These are phyloP conservation scores for Linanthus parryae DNA, from an alignment of 148 eudicot species.

Conservation along the genomic window DNA sequence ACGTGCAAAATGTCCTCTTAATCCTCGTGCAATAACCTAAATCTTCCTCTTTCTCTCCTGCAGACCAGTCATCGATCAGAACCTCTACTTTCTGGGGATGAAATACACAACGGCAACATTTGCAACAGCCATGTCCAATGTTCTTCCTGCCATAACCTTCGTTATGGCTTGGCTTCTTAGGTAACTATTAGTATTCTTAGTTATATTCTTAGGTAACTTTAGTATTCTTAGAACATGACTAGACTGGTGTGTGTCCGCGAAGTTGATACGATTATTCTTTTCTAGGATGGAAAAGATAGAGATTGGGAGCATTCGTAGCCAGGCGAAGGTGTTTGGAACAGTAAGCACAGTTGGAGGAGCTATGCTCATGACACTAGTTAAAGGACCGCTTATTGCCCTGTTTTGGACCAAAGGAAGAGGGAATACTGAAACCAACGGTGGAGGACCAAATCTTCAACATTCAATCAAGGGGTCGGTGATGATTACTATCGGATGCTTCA, in stretches of 20 bases:
- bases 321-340: conserved; percentile 78
- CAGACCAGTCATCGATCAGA: conserved; percentile 95
- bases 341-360: conserved; percentile 77
- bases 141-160: conserved; percentile 88
- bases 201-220: not conserved
- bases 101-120: conserved; percentile 84
- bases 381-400: conserved; percentile 51
- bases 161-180: conserved; percentile 72
- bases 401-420: conserved; percentile 30
- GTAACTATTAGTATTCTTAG: conserved; percentile 16
- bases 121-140: conserved; percentile 70
- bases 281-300: conserved; percentile 62
- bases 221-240: not conserved
- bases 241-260: not conserved
- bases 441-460: conserved; percentile 47
- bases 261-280: conserved; percentile 4
- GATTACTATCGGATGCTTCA: conserved; percentile 74
- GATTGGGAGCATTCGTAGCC: conserved; percentile 57
- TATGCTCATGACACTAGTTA: conserved; percentile 82
- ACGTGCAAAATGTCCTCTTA: not conserved
- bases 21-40: not conserved
- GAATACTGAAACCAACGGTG: conserved; percentile 13
- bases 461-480: conserved; percentile 69
- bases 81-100: conserved; percentile 79
- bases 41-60: not conserved